Conservation (phyloP, 2,329 filamentous ascomycete species). For the Neophaeococcomyces aloes region DNA sequence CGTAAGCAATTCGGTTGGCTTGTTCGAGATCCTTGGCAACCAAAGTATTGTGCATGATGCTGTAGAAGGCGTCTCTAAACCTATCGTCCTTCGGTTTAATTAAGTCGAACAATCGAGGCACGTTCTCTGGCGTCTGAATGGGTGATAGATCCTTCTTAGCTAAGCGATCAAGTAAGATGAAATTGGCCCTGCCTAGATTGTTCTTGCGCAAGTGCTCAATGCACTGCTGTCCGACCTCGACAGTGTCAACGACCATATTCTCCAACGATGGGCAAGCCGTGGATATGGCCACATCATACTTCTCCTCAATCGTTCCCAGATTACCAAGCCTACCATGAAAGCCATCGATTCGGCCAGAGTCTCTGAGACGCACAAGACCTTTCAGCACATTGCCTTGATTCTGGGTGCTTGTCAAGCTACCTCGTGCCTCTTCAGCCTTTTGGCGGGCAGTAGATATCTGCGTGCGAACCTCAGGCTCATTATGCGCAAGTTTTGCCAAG, state of each 20-base stretch:
- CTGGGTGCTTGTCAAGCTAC: constrained; percentile 79
- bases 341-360: constrained; percentile 91
- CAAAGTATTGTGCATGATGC: constrained; percentile 86
- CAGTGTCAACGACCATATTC: constrained; percentile 93
- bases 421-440: constrained; percentile 90
- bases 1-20: constrained; percentile 93
- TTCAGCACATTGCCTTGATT: constrained; percentile 87
- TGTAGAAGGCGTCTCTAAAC: constrained; percentile 87
- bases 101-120: constrained; percentile 84
- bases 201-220: constrained; percentile 97
- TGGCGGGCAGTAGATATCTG: constrained; percentile 84
- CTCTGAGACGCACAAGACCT: constrained; percentile 85
- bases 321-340: constrained; percentile 95
- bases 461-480: constrained; percentile 71
- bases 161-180: constrained; percentile 87
- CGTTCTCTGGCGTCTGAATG: constrained; percentile 83
- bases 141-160: constrained; percentile 64
- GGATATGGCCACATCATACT: constrained; percentile 96
- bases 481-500: constrained; percentile 58
- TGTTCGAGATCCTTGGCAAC: constrained; percentile 90
- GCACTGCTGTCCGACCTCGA: constrained; percentile 93
- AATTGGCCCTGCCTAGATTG: constrained; percentile 90
- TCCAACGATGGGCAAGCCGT: constrained; percentile 86
- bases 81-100: constrained; percentile 79
- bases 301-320: constrained; percentile 81